Percentiles rank a stretch among this genome's conserved stretches.
These are phyloP conservation scores for Amniculicola lignicola DNA, from an alignment of 495 filamentous ascomycete genomes.

Conservation along the genomic window DNA sequence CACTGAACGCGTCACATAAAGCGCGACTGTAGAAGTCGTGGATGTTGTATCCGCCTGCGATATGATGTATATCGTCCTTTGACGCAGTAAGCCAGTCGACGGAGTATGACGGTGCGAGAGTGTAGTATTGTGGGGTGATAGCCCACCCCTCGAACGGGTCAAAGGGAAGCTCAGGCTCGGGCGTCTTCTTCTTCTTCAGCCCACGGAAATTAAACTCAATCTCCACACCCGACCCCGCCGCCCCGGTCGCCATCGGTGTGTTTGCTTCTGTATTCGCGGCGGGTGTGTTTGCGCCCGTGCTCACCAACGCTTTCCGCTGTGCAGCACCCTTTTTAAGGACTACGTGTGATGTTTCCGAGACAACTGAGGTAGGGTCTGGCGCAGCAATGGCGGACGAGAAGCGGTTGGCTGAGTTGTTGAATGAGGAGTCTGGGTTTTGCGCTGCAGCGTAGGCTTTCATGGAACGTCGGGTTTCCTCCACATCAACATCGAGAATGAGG, in stretches of 20 bases:
- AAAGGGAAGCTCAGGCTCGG: constrained; percentile 70
- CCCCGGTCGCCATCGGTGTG: constrained; percentile 29
- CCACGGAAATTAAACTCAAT: constrained; percentile 63
- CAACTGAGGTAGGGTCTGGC: constrained; percentile 4
- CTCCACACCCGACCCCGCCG: constrained; percentile 36
- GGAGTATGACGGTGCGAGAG: constrained; percentile 63
- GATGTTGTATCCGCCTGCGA: constrained; percentile 81
- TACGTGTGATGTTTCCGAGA: constrained; percentile 42
- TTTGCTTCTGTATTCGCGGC: neutral
- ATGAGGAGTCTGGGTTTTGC: constrained; percentile 59
- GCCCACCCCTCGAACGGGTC: constrained; percentile 82
- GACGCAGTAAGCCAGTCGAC: constrained; percentile 60
- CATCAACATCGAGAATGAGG: constrained; percentile 68
- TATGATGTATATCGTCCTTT: constrained; percentile 56
- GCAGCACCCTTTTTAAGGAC: constrained; percentile 63
- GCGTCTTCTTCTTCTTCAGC: constrained; percentile 61
- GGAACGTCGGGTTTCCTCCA: constrained; percentile 65
- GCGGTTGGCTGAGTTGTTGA: neutral
- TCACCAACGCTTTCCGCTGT: constrained; percentile 26
- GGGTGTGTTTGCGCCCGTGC: constrained; percentile 34
- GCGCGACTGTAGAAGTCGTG: constrained; percentile 74
- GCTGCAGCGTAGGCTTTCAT: constrained; percentile 65
- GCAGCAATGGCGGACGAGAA: neutral
- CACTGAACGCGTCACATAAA: constrained; percentile 85
- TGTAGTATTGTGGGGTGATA: constrained; percentile 65